Evolutionary conservation across 2,329 filamentous ascomycete genomes (phyloP).

Genomic region (Aspergillus arachidicola): DNA sequence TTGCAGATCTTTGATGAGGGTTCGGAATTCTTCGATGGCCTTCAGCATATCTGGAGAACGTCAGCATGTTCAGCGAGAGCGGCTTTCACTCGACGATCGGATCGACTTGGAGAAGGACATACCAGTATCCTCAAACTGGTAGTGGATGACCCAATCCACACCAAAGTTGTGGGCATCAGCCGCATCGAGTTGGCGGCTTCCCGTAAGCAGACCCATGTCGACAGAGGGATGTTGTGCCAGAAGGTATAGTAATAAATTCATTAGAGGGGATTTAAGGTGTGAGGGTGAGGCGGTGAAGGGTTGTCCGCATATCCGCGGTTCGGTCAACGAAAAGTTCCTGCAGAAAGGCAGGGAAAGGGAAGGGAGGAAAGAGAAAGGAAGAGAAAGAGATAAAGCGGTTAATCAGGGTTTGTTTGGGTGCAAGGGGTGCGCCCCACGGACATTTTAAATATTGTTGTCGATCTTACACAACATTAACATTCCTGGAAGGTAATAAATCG

Average conservation of each 20-base stretch:
- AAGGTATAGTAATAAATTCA: not conserved
- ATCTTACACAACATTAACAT: not conserved
- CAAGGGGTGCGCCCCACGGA: not conserved
- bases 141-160: conserved; percentile 88
- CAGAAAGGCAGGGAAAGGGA: not conserved
- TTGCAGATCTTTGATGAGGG: conserved; percentile 74
- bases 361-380: not conserved
- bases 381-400: not conserved
- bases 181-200: conserved; percentile 20
- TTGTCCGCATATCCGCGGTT: not conserved
- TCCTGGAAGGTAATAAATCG: not conserved
- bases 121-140: conserved; percentile 71
- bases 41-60: conserved; percentile 61
- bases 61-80: conserved; percentile 11
- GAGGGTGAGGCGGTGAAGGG: not conserved
- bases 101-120: conserved; percentile 24
- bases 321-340: not conserved
- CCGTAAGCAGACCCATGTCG: conserved; percentile 32
- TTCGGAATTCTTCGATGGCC: conserved; percentile 74
- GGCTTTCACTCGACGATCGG: conserved; percentile 5
- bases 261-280: not conserved
- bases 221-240: not conserved
- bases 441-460: not conserved
- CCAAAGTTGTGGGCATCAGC: conserved; percentile 59
- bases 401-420: not conserved